A percentile compares a stretch with the other conserved stretches of the same genome.
Conservation (phyloP, 2,329 filamentous ascomycete genomes). For the Botryotinia convoluta region DNA sequence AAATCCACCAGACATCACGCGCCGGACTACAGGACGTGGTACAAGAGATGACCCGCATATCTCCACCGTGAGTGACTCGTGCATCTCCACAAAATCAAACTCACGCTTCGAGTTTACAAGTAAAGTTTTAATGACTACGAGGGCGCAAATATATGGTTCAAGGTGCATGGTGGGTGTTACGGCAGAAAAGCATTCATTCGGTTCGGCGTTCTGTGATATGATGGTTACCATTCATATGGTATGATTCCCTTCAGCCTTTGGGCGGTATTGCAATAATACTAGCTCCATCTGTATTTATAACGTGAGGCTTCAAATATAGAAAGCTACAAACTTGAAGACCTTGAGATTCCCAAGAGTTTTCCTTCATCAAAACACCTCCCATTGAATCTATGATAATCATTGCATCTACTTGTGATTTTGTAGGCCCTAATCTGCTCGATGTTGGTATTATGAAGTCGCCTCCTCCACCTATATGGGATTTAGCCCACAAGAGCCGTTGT, state of each 20-base stretch:
- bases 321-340: conserved; percentile 21
- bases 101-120: neutral
- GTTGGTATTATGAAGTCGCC: neutral
- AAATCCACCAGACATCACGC: conserved; percentile 28
- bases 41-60: conserved; percentile 27
- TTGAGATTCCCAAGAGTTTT: conserved; percentile 19
- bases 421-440: neutral
- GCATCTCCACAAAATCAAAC: neutral
- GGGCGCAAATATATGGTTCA: conserved; percentile 27
- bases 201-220: conserved; percentile 14
- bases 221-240: conserved; percentile 26
- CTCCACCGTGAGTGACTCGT: conserved; percentile 18
- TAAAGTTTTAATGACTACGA: conserved; percentile 31
- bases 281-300: conserved; percentile 31
- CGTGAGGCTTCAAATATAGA: conserved; percentile 21
- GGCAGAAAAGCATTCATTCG: conserved; percentile 26
- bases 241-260: conserved; percentile 26
- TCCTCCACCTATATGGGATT: neutral
- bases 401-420: conserved; percentile 1
- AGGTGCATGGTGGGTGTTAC: conserved; percentile 26
- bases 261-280: conserved; percentile 19
- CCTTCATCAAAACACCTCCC: neutral
- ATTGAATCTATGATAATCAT: neutral
- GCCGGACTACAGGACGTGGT: conserved; percentile 24
- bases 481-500: neutral